Conservation (phyloP, 495 filamentous ascomycete genomes). For the Podospora australis region DNA sequence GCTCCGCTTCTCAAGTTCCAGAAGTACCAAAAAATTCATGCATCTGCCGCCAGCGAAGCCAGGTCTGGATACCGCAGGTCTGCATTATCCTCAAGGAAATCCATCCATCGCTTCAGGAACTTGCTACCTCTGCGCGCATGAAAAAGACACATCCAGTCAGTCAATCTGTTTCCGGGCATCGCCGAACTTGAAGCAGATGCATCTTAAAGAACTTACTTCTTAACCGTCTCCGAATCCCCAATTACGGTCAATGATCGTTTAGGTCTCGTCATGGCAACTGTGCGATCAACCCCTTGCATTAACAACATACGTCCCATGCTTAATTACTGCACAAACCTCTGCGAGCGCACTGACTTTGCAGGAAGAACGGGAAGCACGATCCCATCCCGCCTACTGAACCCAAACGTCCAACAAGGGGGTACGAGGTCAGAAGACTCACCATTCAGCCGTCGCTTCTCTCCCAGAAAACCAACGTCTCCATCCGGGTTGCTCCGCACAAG, state of each 20-base stretch:
- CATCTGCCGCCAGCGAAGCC: constrained; percentile 38
- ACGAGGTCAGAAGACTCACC: constrained; percentile 46
- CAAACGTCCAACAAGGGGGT: no score
- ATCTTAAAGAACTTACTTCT: constrained; percentile 50
- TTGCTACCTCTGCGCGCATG: constrained; percentile 55
- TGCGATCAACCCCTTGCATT: constrained; percentile 11
- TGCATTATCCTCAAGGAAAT: constrained; percentile 73
- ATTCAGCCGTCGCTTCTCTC: constrained; percentile 88
- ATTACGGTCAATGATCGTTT: constrained; percentile 85
- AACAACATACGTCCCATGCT: constrained; percentile 4
- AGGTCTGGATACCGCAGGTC: constrained; percentile 80
- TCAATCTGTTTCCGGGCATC: no score
- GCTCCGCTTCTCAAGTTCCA: not conserved
- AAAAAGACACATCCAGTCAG: constrained; percentile 4
- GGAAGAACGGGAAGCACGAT: not conserved
- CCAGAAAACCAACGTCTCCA: constrained; percentile 86
- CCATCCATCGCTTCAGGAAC: constrained; percentile 87
- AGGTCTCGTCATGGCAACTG: constrained; percentile 92
- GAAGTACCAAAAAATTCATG: no score
- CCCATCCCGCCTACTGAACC: not conserved
- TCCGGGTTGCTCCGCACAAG: constrained; percentile 84
- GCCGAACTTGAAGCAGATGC: constrained; percentile 1
- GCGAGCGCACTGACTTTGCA: constrained; percentile 1
- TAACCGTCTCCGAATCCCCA: constrained; percentile 88
- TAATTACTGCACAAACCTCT: not conserved